These are phyloP conservation scores for Phlebiopsis flavidoalba DNA, from an alignment of 768 basidiomycete genomes.

Conservation along the genomic window DNA sequence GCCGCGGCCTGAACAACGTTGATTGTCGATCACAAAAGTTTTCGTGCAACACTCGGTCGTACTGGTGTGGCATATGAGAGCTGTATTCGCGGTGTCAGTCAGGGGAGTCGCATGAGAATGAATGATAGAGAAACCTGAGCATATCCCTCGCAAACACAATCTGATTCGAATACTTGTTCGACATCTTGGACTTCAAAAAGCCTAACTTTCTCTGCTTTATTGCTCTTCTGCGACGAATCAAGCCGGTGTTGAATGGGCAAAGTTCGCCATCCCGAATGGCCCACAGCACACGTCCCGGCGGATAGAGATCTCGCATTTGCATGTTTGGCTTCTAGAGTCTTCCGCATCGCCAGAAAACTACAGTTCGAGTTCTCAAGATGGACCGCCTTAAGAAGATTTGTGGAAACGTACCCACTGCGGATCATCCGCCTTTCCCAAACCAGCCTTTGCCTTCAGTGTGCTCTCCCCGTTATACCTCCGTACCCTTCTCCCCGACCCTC, in stretches of 20 bases:
- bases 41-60: conserved; percentile 73
- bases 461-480: conserved; percentile 36
- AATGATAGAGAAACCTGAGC: conserved; percentile 51
- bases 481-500: conserved; percentile 35
- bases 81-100: conserved; percentile 29
- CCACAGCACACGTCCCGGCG: conserved; percentile 77
- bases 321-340: conserved; percentile 85
- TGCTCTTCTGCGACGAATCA: conserved; percentile 9
- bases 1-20: background rate
- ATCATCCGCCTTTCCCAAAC: conserved; percentile 51
- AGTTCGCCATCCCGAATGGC: conserved; percentile 71
- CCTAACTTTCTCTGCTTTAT: conserved; percentile 47
- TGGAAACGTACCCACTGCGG: conserved; percentile 41
- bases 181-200: conserved; percentile 76
- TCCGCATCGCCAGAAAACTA: conserved; percentile 78
- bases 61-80: conserved; percentile 60
- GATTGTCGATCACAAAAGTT: conserved; percentile 26
- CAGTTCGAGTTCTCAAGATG: conserved; percentile 41
- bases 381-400: background rate
- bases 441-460: conserved; percentile 61
- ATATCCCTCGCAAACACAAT: conserved; percentile 80
- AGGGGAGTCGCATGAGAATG: conserved; percentile 30
- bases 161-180: conserved; percentile 73
- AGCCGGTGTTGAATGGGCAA: conserved; percentile 49
- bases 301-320: conserved; percentile 64